Base-by-base conservation (phyloP, 2,329 filamentous ascomycete genomes). In the Plenodomus lindquistii region DNA sequence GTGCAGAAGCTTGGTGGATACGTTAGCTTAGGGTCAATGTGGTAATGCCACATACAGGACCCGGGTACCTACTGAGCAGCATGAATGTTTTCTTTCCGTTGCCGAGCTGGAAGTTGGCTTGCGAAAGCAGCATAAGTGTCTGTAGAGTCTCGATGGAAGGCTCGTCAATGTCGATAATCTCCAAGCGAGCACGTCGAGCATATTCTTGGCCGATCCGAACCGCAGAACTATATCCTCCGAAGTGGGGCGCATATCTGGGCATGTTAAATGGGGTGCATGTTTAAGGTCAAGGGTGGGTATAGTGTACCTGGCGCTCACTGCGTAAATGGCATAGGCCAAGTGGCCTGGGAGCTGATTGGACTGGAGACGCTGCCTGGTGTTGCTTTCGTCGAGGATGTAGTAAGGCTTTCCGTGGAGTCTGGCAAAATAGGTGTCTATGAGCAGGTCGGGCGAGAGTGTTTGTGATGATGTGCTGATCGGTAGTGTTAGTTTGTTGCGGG, bases 51-150 rank as follows among this genome's bases (percentile, higher is more conserved):
- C 16, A 37, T 31, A n/a, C n/a, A 31, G 27, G 27, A n/a, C n/a
- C 16, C 42, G 35, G 45, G 17, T 36, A 50, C 54, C 57, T 85
- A 89, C 89, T 84, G 60, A 95, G 79, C 34, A 91, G 79, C 90
- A 95, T 95, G 59, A 91, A 94, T 1, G 89, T 86, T 72, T 89
- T 94, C 73, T 89, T 93, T 15, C 90, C 89, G 62, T 87, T 85
- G 20, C 91, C 90, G 22, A 85, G 80, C 29, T 90, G 89, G 40
- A 86, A 90, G 62, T 85, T 92, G 2, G 89, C 86, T 65, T 87
- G 84, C 0, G 87, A 84, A 2, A 96, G 81, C 9, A 96, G 78
- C 38, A 96, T 75, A 15, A 93, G 77, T 2, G 89, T 81, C 68
- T 95, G 89, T 8, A 95, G 73, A 27, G 83, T 82, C 67, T 95